A percentile compares a stretch with the other conserved stretches of the same genome.
Conservation (phyloP, 2,329 filamentous ascomycete species). For the Leptographium flavum region DNA sequence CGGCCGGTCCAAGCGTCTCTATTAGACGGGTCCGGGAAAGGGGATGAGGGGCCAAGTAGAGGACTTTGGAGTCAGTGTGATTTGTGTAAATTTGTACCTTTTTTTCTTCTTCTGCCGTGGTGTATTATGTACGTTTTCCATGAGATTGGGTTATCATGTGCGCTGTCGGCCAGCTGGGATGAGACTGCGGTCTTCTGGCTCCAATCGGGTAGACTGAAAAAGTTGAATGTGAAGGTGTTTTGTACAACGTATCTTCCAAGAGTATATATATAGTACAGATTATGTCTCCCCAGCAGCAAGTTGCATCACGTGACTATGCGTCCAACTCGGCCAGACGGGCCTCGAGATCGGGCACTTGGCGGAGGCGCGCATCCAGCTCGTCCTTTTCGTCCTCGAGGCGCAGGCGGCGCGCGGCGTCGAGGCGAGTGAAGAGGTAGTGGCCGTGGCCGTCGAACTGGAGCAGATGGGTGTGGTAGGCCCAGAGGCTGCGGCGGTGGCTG, state of each 20-base stretch:
- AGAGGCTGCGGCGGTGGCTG: constrained; percentile 76
- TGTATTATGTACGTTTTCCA: not conserved
- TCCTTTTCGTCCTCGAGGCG: constrained; percentile 92
- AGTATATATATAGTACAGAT: no score
- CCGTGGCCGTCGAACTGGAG: constrained; percentile 95
- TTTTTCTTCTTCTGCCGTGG: not conserved
- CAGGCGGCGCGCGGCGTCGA: constrained; percentile 78
- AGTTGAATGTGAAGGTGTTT: no score
- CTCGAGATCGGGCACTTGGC: constrained; percentile 80
- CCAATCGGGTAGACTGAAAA: no score
- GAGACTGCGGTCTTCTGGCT: no score
- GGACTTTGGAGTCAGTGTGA: not conserved
- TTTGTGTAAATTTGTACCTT: not conserved
- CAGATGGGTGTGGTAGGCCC: constrained; percentile 93
- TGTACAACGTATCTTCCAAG: no score
- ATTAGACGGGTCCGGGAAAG: not conserved
- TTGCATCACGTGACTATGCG: not conserved
- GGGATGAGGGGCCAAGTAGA: not conserved
- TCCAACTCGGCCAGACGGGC: constrained; percentile 70
- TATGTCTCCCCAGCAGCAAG: no score
- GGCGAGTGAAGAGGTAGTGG: constrained; percentile 71
- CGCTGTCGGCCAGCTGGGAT: not conserved
- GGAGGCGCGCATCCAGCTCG: constrained; percentile 71
- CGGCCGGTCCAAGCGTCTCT: not conserved
- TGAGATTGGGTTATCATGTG: not conserved